phyloP scores from a whole-genome alignment of 202 grass and related monocot genomes.

The Hordeum pubiflorum region DNA sequence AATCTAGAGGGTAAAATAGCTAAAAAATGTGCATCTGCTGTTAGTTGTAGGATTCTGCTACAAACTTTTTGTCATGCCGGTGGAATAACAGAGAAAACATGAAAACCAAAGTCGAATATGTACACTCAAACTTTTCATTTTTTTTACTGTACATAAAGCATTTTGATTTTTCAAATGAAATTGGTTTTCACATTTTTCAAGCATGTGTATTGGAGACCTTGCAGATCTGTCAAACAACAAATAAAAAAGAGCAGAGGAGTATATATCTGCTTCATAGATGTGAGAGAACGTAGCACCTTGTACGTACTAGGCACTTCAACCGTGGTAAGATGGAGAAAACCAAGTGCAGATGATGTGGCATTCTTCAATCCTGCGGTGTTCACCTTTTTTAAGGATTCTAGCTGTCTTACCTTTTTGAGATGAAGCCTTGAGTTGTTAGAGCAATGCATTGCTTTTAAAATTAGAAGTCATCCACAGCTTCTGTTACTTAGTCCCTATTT shows the following conservation, averaged over 20 bases:
- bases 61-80: not conserved
- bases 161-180: not conserved
- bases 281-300: not conserved
- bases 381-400: not conserved
- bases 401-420: not conserved
- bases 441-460: not conserved
- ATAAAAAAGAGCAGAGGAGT: not conserved
- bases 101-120: not conserved
- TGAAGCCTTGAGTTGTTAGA: not conserved
- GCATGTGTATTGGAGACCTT: not conserved
- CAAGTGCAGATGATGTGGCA: not conserved
- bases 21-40: not conserved
- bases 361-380: not conserved
- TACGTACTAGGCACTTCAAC: not conserved
- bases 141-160: not conserved
- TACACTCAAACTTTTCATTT: not conserved
- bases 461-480: not conserved
- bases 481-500: conserved; percentile 1
- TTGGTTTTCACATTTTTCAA: not conserved
- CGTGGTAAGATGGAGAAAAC: conserved; percentile 4
- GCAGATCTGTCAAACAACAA: not conserved
- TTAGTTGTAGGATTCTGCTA: not conserved
- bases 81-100: not conserved
- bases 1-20: not conserved
- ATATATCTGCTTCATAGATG: not conserved